Percentiles rank a stretch among this genome's conserved stretches.
These are phyloP conservation scores for Amaranthus tricolor DNA, from an alignment of 179 eudicot genomes.

Conservation along the genomic window DNA sequence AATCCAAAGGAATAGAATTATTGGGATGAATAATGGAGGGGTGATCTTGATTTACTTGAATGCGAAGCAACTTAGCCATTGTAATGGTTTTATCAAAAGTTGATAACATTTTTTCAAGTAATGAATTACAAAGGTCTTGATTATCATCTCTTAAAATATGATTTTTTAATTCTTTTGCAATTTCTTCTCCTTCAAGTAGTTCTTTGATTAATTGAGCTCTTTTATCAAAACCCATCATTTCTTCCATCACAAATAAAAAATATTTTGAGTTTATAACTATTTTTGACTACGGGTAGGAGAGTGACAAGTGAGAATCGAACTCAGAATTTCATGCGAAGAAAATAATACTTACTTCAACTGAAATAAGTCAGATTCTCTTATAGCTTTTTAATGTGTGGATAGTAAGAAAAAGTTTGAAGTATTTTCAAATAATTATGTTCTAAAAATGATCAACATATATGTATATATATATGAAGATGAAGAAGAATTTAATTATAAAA, in stretches of 20 bases:
- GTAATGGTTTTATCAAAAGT: conserved; percentile 32
- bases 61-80: conserved; percentile 17
- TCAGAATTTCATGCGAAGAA: too few species aligned
- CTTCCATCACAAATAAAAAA: conserved; percentile 9
- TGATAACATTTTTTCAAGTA: conserved; percentile 30
- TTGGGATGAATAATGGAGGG: not conserved
- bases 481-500: not conserved
- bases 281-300: too few species aligned
- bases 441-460: too few species aligned
- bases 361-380: too few species aligned
- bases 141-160: conserved; percentile 17
- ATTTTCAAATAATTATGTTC: too few species aligned
- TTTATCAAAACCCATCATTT: conserved; percentile 11
- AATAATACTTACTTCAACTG: too few species aligned
- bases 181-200: conserved; percentile 26
- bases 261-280: not conserved
- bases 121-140: conserved; percentile 18
- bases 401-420: too few species aligned
- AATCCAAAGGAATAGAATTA: not conserved
- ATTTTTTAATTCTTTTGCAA: conserved; percentile 20
- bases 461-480: not conserved
- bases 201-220: conserved; percentile 26
- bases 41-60: not conserved
- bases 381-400: too few species aligned
- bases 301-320: too few species aligned